Base-by-base conservation (phyloP, 2,329 filamentous ascomycete species). In the Fusarium lateritium region DNA sequence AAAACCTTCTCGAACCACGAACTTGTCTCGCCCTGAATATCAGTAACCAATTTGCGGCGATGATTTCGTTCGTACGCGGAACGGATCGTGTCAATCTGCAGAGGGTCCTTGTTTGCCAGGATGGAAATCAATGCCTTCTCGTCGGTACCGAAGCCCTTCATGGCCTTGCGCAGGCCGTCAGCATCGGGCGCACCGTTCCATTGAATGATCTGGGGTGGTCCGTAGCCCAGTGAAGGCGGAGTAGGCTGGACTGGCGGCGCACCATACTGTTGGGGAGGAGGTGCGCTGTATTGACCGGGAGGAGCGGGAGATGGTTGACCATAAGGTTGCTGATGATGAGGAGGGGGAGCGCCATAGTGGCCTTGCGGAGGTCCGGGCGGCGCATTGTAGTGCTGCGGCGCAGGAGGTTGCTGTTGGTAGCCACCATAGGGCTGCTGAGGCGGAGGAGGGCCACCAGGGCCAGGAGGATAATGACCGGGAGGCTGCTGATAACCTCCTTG, bases 131-230 rank as follows among this genome's bases (percentile, higher is more conserved):
- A 82, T 0, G 86, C 79, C 74, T 89, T 91, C 78, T 98, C 94
- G 74, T 98, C 89, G 0, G 94, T 98, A 34, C 94, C 95, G 66
- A 97, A 93, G 0, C 94, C 94, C 79, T 97, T 97, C 94, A 98
- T 97, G 3, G 95, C 93, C 71, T 87, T 87, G 54, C 93, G 89
- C 22, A 97, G 83, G 6, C 84, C 87, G 59, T 94, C 88, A 0
- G 93, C 92, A 72, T 96, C 90, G 14, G 83, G 81, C 5, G 82
- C 85, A 47, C 89, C 91, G 68, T 97, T 90, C 84, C 86, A 91
- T 31, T 88, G 84, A 43, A 93, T 91, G 45, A 88, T 83, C 74
- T 92, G 91, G 14, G 89, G 88, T 0, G 91, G 86, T 4, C 89
- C 89, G 75, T 97, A 98, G 36, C 94, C 94, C 1, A 86, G 80